Evolutionary conservation across 192 early-diverging fungal genomes (phyloP).

Genomic region (Funneliformis mosseae): DNA sequence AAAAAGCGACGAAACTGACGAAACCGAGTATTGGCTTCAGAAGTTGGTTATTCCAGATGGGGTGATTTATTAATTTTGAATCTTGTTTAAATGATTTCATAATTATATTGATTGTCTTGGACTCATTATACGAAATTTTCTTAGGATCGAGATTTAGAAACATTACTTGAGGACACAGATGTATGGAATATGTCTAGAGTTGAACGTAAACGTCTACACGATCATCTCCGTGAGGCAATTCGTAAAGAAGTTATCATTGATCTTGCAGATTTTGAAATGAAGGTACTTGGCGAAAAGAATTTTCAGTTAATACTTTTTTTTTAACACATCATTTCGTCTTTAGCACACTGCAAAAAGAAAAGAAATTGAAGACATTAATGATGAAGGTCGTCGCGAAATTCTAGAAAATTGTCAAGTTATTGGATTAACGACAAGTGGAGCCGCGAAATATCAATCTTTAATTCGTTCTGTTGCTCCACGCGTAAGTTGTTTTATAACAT

Average conservation of each 20-base stretch:
- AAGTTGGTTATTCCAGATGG: neutral
- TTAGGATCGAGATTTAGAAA: constrained; percentile 12
- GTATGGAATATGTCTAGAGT: constrained; percentile 32
- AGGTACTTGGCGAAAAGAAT: neutral
- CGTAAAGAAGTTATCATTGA: neutral
- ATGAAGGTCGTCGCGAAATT: constrained; percentile 30
- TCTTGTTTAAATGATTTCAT: neutral
- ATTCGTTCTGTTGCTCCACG: constrained; percentile 20
- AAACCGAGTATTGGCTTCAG: neutral
- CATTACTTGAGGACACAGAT: constrained; percentile 11
- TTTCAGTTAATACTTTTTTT: neutral
- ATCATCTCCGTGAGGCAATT: constrained; percentile 8
- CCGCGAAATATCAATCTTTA: constrained; percentile 41
- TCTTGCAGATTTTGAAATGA: neutral
- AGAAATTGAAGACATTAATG: constrained; percentile 23
- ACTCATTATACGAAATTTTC: neutral
- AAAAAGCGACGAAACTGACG: neutral
- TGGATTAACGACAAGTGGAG: constrained; percentile 53
- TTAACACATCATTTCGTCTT: neutral
- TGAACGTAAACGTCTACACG: neutral
- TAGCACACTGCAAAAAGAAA: neutral
- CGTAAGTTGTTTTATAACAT: neutral
- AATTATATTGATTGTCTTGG: too few species aligned
- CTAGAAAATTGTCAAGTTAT: constrained; percentile 40
- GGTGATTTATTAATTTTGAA: neutral